Evolutionary conservation across 148 eudicot genomes (phyloP).

Genomic region (Rhododendron griersonianum): DNA sequence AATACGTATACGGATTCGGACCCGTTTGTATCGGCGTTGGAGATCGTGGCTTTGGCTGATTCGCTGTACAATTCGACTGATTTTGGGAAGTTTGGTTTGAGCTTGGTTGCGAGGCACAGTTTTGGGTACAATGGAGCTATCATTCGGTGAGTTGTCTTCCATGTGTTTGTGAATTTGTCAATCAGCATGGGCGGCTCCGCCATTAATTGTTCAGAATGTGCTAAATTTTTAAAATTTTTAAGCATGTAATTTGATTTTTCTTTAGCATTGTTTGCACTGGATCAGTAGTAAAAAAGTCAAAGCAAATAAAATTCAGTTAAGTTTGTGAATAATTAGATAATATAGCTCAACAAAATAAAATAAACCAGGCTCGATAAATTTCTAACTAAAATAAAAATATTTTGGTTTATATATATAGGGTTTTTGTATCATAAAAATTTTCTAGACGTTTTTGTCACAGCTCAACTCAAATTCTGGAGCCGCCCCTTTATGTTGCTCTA

Average conservation of each 20-base stretch:
- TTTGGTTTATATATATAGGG: too few species aligned
- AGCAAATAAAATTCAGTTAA: neutral
- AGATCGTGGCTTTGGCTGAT: conserved; percentile 50
- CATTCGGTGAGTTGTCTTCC: conserved; percentile 47
- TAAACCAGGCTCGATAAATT: too few species aligned
- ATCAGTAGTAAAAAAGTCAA: neutral
- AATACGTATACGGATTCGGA: conserved; percentile 80
- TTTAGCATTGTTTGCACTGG: neutral
- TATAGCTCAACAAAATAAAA: too few species aligned
- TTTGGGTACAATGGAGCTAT: conserved; percentile 66
- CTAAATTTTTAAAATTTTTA: too few species aligned
- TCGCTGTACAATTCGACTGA: conserved; percentile 85
- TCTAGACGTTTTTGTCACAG: too few species aligned
- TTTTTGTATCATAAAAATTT: too few species aligned
- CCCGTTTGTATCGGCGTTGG: conserved; percentile 86
- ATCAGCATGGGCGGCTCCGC: too few species aligned
- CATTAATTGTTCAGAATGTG: too few species aligned
- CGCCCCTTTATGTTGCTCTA: neutral
- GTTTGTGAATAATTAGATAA: neutral
- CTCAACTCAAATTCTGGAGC: too few species aligned
- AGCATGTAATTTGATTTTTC: neutral
- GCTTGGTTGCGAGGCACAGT: conserved; percentile 70
- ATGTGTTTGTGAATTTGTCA: neutral
- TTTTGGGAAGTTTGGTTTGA: conserved; percentile 49
- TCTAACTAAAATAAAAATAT: too few species aligned